Conservation (phyloP, 78 protist genomes). For the Dictyostelium intermedium region DNA sequence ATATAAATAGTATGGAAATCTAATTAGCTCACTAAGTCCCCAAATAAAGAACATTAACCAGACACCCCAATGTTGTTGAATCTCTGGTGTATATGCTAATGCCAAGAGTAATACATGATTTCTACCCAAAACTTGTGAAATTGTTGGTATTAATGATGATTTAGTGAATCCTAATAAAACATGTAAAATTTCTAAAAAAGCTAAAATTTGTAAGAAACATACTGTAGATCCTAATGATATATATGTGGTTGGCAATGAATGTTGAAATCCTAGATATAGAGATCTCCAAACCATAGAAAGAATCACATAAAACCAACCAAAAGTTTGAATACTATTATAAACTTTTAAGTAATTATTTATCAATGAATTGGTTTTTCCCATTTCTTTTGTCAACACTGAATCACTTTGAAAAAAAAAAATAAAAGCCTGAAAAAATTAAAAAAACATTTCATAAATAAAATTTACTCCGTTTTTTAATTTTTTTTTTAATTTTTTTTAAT, state of each 20-base stretch:
- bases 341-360: not conserved
- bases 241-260: conserved; percentile 4
- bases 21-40: conserved; percentile 57
- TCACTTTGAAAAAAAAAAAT: not conserved
- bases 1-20: conserved; percentile 32
- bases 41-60: conserved; percentile 16
- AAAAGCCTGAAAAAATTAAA: not conserved
- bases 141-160: conserved; percentile 15
- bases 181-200: conserved; percentile 53
- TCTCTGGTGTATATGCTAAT: not conserved
- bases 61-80: conserved; percentile 55
- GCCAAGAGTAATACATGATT: conserved; percentile 7
- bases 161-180: conserved; percentile 30
- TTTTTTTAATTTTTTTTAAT: too few relatives aligned
- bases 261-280: not conserved
- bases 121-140: conserved; percentile 48
- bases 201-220: conserved; percentile 37
- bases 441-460: too few relatives aligned
- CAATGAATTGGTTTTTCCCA: not conserved
- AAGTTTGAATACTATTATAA: not conserved
- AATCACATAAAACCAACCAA: conserved; percentile 53
- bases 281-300: conserved; percentile 6
- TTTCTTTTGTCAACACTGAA: not conserved
- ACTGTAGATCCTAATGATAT: conserved; percentile 33
- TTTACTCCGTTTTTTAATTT: too few relatives aligned